phyloP scores from a whole-genome alignment of 352 stramenopile species.

The Phytophthora megakarya region DNA sequence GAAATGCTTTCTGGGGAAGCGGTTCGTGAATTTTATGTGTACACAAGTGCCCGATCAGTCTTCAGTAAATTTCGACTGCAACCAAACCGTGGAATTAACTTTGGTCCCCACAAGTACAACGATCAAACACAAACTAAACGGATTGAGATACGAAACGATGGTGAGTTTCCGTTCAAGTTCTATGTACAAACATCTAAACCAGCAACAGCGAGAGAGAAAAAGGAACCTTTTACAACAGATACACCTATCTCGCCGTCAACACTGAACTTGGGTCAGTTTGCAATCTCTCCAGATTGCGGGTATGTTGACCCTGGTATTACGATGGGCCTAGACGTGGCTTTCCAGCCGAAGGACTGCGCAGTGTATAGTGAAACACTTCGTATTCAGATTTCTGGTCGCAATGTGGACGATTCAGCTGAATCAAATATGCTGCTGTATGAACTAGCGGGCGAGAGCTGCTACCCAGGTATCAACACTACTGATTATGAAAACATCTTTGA shows the following conservation, averaged over 20 bases:
- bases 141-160: constrained; percentile 94
- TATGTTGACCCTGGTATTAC: constrained; percentile 86
- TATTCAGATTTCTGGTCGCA: constrained; percentile 81
- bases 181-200: constrained; percentile 37
- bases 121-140: constrained; percentile 71
- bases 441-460: constrained; percentile 91
- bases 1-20: constrained; percentile 92
- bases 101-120: constrained; percentile 92
- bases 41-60: constrained; percentile 74
- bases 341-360: constrained; percentile 76
- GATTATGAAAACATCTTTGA: constrained; percentile 95
- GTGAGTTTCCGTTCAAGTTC: constrained; percentile 93
- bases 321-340: constrained; percentile 72
- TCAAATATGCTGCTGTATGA: constrained; percentile 77
- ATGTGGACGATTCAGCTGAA: constrained; percentile 48
- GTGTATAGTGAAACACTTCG: constrained; percentile 75
- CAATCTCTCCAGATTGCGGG: constrained; percentile 73
- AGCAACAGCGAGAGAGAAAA: background rate
- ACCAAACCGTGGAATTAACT: constrained; percentile 91
- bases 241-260: constrained; percentile 37
- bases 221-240: constrained; percentile 44
- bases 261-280: constrained; percentile 80
- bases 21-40: constrained; percentile 89
- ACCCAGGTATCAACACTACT: constrained; percentile 89
- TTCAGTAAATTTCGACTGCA: constrained; percentile 89